Evolutionary conservation across 225 moss, liverwort and hornwort genomes (phyloP).

Genomic region (Marchantia polymorpha): DNA sequence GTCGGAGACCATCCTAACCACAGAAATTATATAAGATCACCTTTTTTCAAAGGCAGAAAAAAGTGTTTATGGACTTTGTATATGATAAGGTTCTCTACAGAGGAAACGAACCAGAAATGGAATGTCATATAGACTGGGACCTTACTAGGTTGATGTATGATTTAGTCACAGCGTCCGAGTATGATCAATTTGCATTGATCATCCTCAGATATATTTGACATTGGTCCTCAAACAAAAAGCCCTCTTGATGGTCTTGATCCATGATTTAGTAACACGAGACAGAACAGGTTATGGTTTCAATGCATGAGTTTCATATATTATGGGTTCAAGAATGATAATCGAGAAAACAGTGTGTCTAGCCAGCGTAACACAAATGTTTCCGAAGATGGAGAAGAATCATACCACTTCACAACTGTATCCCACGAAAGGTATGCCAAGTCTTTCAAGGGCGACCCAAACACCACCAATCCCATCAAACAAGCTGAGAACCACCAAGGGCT

Average conservation of each 20-base stretch:
- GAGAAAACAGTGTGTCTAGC: background rate
- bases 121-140: background rate
- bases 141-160: background rate
- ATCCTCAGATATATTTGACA: background rate
- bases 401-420: constrained; percentile 51
- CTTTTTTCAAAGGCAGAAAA: background rate
- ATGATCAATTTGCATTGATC: too few relatives aligned
- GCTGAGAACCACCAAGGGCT: constrained; percentile 46
- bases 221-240: background rate
- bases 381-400: background rate
- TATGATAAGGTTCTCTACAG: background rate
- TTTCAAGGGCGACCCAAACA: constrained; percentile 42
- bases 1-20: background rate
- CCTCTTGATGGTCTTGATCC: background rate
- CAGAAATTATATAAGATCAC: background rate
- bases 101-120: background rate
- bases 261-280: background rate
- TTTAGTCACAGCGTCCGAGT: too few relatives aligned
- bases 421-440: constrained; percentile 42
- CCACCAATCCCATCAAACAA: constrained; percentile 53
- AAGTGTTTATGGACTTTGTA: background rate
- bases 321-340: too few relatives aligned
- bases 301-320: too few relatives aligned
- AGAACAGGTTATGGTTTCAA: background rate
- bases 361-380: background rate